phyloP scores from a whole-genome alignment of 1,284 basidiomycete genomes.

The Marasmius oreades region DNA sequence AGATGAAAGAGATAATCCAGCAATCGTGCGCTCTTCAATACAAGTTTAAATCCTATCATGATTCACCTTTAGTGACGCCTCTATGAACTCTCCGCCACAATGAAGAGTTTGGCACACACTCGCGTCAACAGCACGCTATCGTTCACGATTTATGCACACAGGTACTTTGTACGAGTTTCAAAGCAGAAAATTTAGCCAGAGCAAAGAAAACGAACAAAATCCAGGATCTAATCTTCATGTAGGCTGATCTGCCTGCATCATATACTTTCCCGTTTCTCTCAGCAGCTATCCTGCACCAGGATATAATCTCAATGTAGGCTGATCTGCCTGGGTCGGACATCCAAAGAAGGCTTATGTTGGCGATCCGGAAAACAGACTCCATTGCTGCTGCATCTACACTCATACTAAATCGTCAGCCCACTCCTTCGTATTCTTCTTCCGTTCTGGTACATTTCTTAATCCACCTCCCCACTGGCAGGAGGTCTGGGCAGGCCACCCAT shows the following conservation, averaged over 20 bases:
- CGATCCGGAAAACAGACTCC: constrained; percentile 40
- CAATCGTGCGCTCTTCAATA: constrained; percentile 43
- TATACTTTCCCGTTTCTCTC: constrained; percentile 45
- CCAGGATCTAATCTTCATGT: no score
- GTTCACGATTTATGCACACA: constrained; percentile 36
- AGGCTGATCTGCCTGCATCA: constrained; percentile 30
- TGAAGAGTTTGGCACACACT: constrained; percentile 42
- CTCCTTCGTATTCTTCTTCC: constrained; percentile 48
- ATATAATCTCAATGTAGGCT: constrained; percentile 25
- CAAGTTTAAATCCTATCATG: constrained; percentile 28
- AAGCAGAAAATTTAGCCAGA: constrained; percentile 45
- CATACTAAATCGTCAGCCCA: constrained; percentile 28
- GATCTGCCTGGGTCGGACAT: neutral
- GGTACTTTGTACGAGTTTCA: constrained; percentile 50
- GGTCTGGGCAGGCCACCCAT: neutral
- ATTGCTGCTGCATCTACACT: constrained; percentile 30
- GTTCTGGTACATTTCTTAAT: constrained; percentile 40
- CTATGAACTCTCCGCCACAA: constrained; percentile 36
- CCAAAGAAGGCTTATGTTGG: constrained; percentile 37
- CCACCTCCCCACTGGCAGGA: constrained; percentile 29
- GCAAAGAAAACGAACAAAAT: constrained; percentile 36
- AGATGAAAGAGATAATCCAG: constrained; percentile 32
- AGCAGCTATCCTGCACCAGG: constrained; percentile 43
- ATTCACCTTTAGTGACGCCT: constrained; percentile 32
- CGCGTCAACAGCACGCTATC: constrained; percentile 32